Percentiles rank a stretch among this genome's conserved stretches.
These are phyloP conservation scores for Imleria badia DNA, from an alignment of 768 basidiomycete species.

Conservation along the genomic window DNA sequence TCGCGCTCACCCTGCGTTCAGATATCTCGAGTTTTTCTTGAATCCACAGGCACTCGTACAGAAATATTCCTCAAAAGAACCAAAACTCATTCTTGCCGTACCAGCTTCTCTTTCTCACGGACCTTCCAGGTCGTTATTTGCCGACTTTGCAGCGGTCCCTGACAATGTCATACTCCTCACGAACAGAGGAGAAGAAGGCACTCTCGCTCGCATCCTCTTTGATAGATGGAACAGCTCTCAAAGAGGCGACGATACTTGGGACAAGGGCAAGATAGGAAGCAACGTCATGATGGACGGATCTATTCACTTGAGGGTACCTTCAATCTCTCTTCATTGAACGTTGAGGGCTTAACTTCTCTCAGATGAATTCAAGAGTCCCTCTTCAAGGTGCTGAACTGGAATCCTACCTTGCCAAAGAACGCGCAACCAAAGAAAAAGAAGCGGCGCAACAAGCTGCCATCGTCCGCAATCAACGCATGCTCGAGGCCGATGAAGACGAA, in stretches of 20 bases:
- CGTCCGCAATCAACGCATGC: constrained; percentile 79
- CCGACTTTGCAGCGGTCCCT: constrained; percentile 77
- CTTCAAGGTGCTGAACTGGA: constrained; percentile 89
- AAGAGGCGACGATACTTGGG: constrained; percentile 80
- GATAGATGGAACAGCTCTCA: constrained; percentile 86
- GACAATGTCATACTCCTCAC: constrained; percentile 91
- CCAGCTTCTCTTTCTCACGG: constrained; percentile 93
- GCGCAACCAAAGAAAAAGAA: constrained; percentile 75
- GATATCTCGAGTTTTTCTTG: constrained; percentile 90
- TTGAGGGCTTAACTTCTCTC: constrained; percentile 5
- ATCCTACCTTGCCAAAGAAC: constrained; percentile 72
- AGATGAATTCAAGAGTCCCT: constrained; percentile 90
- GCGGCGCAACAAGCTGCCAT: constrained; percentile 83
- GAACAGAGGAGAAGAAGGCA: constrained; percentile 72
- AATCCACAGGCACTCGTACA: constrained; percentile 78
- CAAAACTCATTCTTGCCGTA: constrained; percentile 92
- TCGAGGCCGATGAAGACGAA: constrained; percentile 93
- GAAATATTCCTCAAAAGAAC: constrained; percentile 81
- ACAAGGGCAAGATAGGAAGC: constrained; percentile 84
- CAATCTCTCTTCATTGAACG: neutral
- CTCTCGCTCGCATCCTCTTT: constrained; percentile 75
- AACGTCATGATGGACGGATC: constrained; percentile 79
- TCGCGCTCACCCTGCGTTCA: constrained; percentile 31
- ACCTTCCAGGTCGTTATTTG: constrained; percentile 82
- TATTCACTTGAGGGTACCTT: constrained; percentile 62